Base-by-base conservation (phyloP, 177 flowering plant species). In the Vitis hybrid region DNA sequence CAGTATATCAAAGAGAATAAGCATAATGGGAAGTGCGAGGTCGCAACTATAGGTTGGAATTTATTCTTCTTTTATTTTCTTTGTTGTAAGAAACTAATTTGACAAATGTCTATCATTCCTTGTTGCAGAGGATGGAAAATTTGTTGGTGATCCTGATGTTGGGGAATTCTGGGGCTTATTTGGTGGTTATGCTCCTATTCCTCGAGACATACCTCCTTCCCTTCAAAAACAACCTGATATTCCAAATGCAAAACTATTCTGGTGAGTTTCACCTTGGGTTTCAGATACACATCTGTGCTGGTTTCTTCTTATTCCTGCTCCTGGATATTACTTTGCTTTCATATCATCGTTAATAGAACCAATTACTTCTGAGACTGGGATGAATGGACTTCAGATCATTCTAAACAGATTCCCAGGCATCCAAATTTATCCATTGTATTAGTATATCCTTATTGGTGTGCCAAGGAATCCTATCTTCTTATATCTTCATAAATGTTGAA, bases 101-200 rank as follows among this genome's bases (percentile, higher is more conserved):
- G 51, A n/a, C 21, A 17, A 1, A 46, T 62, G 14, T 2, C 65
- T 59, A 67, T 15, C 64, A 41, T 56, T 61, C 14, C 9, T 61
- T 72, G 48, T 18, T 82, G 65, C 73, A 90, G 97, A 90, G 84
- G 97, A 90, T 84, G 97, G 97, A 13, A 90, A 86, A 72, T 79
- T 92, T 72, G 89, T 88, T 74, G 91, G 89, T 77, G 97, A 92
- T 85, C 64, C 94, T 73, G 97, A 90, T 30, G 86, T 81, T 69
- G 97, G 97, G 66, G 97, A 92, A 63, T 92, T 92, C 70, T 92
- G 97, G 97, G 80, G 88, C 64, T 81, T 92, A 11, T 92, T 92
- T 75, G 97, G 95, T 77, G 97, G 97, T 48, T 90, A 84, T 84
- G 97, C 92, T 71, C 97, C 97, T 46, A 84, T 90, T 78, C 83